These are phyloP conservation scores for Leccinum ochraceum DNA, from an alignment of 768 basidiomycete species.

Conservation along the genomic window DNA sequence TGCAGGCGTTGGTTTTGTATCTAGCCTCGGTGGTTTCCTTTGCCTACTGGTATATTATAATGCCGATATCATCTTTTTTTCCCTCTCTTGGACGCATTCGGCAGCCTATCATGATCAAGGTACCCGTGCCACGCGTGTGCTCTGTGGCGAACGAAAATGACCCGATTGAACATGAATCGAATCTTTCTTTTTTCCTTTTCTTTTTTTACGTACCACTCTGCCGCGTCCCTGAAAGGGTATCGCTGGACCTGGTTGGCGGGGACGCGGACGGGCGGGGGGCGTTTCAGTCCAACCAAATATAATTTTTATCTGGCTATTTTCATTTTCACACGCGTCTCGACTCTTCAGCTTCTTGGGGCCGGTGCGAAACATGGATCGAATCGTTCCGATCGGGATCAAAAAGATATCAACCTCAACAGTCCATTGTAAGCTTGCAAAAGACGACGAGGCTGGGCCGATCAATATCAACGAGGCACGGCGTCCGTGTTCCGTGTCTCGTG, in stretches of 20 bases:
- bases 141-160: background rate
- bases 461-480: background rate
- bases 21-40: constrained; percentile 10
- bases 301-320: background rate
- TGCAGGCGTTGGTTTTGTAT: constrained; percentile 22
- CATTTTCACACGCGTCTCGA: background rate
- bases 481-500: background rate
- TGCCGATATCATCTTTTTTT: constrained; percentile 11
- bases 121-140: constrained; percentile 7
- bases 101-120: background rate
- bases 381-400: background rate
- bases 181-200: background rate
- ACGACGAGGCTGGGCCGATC: background rate
- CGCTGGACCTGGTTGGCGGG: background rate
- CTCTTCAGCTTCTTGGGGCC: background rate
- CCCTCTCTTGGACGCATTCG: background rate
- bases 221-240: background rate
- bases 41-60: constrained; percentile 27
- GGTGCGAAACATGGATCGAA: background rate
- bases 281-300: background rate
- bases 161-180: background rate
- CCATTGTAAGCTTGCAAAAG: background rate
- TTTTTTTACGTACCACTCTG: background rate
- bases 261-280: background rate
- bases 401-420: background rate